A percentile compares a stretch with the other conserved stretches of the same genome.
These are phyloP conservation scores for Sclerotinia borealis DNA, from an alignment of 2,329 filamentous ascomycete species.

Conservation along the genomic window DNA sequence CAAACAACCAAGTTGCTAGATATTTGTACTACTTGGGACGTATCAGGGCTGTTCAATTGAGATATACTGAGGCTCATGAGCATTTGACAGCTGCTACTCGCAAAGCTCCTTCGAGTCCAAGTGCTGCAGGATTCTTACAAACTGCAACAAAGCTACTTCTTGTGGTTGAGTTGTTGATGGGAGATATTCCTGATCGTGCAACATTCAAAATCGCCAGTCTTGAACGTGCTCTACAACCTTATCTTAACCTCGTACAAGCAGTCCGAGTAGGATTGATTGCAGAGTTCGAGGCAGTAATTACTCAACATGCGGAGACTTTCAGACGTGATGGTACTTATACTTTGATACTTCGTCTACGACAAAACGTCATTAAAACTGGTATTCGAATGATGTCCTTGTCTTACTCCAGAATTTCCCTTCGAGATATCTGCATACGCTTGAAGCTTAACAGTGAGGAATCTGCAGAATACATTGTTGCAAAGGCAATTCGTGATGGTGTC, in stretches of 20 bases:
- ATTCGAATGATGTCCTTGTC: constrained; percentile 99
- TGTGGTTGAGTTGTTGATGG: constrained; percentile 95
- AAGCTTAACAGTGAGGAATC: constrained; percentile 94
- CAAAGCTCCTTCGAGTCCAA: constrained; percentile 85
- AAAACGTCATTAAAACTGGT: constrained; percentile 99
- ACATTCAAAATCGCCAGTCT: constrained; percentile 86
- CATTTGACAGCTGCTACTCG: constrained; percentile 89
- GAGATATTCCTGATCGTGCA: constrained; percentile 92
- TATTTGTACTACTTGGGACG: constrained; percentile 97
- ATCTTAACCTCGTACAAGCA: constrained; percentile 88
- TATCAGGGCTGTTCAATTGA: constrained; percentile 91
- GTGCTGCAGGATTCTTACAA: constrained; percentile 90
- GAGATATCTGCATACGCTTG: constrained; percentile 93
- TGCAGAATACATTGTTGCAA: constrained; percentile 97
- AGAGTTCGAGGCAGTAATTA: constrained; percentile 83
- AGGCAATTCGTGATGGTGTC: constrained; percentile 94
- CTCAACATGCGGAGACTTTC: constrained; percentile 76
- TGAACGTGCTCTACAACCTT: constrained; percentile 83
- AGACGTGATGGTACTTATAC: constrained; percentile 93
- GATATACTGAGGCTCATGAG: constrained; percentile 94
- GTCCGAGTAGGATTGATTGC: constrained; percentile 95
- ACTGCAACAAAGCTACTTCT: constrained; percentile 94
- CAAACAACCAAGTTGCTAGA: constrained; percentile 95
- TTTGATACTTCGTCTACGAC: constrained; percentile 84
- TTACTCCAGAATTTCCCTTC: constrained; percentile 93